A percentile compares a stretch with the other conserved stretches of the same genome.
Evolutionary conservation across 2,329 filamentous ascomycete species (phyloP).

Genomic region (Diaporthe batatas): DNA sequence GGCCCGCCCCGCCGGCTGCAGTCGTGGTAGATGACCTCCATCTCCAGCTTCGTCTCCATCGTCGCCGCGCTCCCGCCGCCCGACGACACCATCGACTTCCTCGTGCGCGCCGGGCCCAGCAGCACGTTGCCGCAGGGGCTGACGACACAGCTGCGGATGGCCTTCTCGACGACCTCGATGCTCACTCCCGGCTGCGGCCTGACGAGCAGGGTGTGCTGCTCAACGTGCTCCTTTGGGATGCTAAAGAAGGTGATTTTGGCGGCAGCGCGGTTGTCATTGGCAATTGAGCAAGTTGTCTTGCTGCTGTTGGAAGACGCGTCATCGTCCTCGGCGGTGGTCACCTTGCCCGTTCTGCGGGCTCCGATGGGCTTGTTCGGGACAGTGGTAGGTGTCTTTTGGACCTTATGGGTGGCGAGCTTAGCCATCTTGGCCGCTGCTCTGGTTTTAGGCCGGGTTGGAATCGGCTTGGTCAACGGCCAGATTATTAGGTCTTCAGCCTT

Average conservation of each 20-base stretch:
- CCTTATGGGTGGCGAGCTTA: not conserved
- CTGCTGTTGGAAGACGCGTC: not conserved
- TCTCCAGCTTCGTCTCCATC: not conserved
- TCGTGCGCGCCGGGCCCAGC: not conserved
- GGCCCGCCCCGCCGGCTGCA: not conserved
- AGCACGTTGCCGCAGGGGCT: conserved; percentile 14
- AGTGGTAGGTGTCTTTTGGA: not conserved
- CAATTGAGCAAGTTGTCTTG: not conserved
- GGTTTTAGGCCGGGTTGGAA: not conserved
- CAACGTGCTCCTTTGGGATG: conserved; percentile 6
- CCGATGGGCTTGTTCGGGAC: too few species aligned
- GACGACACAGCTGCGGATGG: not conserved
- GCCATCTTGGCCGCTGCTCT: not conserved
- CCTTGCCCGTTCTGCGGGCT: not conserved
- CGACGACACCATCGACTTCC: not conserved
- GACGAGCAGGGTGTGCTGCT: conserved; percentile 11
- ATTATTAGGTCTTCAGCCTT: not conserved
- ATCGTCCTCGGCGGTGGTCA: not conserved
- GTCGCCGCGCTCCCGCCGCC: too few species aligned
- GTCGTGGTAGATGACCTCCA: conserved; percentile 26
- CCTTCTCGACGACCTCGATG: not conserved
- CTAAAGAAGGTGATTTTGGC: not conserved
- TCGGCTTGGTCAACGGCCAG: not conserved
- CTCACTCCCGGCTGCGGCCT: not conserved
- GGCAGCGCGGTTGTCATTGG: not conserved